Percentiles rank a stretch among this genome's conserved stretches.
Evolutionary conservation across 305 asterid species (phyloP).

Genomic region (Plantago rigida): DNA sequence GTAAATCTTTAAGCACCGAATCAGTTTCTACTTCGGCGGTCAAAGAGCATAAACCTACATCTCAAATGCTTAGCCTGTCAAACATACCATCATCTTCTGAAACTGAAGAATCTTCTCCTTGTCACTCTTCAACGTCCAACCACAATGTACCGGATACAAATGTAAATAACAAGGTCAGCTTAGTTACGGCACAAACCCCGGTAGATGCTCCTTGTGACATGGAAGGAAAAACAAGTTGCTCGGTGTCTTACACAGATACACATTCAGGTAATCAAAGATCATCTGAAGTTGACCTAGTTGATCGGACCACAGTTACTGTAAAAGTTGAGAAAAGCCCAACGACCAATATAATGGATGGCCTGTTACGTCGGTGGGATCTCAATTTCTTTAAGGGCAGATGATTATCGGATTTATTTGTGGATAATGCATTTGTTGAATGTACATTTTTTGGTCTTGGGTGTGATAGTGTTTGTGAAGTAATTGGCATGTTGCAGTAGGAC

Average conservation of each 20-base stretch:
- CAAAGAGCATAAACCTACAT: conserved; percentile 22
- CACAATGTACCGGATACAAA: conserved; percentile 12
- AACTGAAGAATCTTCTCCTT: conserved; percentile 26
- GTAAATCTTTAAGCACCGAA: conserved; percentile 23
- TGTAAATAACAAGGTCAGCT: conserved; percentile 13
- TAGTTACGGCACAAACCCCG: conserved; percentile 1
- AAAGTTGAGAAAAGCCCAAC: conserved; percentile 65
- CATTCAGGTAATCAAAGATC: conserved; percentile 29
- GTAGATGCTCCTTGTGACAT: conserved; percentile 10
- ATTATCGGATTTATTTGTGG: conserved; percentile 20
- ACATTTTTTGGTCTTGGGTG: conserved; percentile 15
- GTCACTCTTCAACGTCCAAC: conserved; percentile 15
- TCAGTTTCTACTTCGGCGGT: conserved; percentile 21
- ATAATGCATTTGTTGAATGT: conserved; percentile 12
- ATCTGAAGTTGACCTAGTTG: conserved; percentile 40
- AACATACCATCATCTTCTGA: conserved; percentile 15
- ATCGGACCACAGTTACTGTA: conserved; percentile 59
- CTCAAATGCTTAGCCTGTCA: conserved; percentile 24
- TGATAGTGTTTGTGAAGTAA: conserved; percentile 21
- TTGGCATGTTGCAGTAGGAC: conserved; percentile 20
- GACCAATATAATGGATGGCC: conserved; percentile 56
- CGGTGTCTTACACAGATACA: conserved; percentile 22
- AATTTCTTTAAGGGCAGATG: conserved; percentile 61
- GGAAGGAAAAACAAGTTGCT: conserved; percentile 27
- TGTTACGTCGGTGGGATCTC: conserved; percentile 80